Evolutionary conservation across 2,329 filamentous ascomycete species (phyloP).

Genomic region (Clonostachys rhizophaga): DNA sequence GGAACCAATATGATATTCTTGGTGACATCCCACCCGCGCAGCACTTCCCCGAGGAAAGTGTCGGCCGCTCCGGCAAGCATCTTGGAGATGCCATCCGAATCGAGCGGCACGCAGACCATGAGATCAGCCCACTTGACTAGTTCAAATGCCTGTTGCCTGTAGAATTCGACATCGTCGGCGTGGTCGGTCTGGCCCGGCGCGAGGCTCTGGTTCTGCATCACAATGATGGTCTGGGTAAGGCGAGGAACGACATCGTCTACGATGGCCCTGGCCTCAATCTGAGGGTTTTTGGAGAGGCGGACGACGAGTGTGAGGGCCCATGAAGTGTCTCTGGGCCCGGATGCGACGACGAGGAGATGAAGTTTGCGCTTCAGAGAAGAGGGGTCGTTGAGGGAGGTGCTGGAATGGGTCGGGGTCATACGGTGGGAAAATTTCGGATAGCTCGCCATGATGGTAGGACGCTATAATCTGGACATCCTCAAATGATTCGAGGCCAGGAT

Average conservation of each 20-base stretch:
- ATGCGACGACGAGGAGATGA: conserved; percentile 60
- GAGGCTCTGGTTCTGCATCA: conserved; percentile 49
- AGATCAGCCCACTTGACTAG: conserved; percentile 86
- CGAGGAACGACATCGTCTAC: conserved; percentile 62
- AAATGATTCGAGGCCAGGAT: no score
- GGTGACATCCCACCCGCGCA: conserved; percentile 81
- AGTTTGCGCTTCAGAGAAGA: conserved; percentile 36
- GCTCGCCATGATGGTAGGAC: no score
- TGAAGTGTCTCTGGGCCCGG: conserved; percentile 59
- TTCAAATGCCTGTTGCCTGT: conserved; percentile 50
- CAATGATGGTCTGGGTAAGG: conserved; percentile 57
- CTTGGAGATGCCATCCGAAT: conserved; percentile 78
- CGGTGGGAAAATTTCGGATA: not conserved
- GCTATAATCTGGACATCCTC: no score
- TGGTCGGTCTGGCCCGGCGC: conserved; percentile 19
- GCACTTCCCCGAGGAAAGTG: conserved; percentile 72
- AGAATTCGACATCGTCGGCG: conserved; percentile 46
- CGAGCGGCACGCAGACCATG: conserved; percentile 77
- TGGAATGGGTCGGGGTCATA: no score
- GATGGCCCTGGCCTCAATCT: conserved; percentile 57
- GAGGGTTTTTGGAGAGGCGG: conserved; percentile 59
- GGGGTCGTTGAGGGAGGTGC: not conserved
- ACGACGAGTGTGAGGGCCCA: conserved; percentile 63
- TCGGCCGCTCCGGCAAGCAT: conserved; percentile 84
- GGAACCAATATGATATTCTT: conserved; percentile 84